Evolutionary conservation across 2,329 filamentous ascomycete genomes (phyloP).

Genomic region (Fusarium succisae): DNA sequence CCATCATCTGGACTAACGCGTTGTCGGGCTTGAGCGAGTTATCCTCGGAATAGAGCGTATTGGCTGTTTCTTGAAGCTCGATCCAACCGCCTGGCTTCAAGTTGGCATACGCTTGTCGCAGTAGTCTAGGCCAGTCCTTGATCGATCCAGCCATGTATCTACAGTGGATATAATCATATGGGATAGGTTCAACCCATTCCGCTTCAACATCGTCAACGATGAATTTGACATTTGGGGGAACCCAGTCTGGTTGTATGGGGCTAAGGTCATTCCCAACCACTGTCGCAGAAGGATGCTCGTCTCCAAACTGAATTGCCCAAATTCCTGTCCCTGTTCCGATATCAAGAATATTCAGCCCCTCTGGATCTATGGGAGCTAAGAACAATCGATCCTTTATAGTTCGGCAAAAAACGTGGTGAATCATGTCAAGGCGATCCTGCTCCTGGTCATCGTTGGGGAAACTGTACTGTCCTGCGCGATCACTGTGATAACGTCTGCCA

Average conservation of each 20-base stretch:
- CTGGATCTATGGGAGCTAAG: slow-evolving; percentile 48
- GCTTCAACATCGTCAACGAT: slow-evolving; percentile 68
- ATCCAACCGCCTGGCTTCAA: slow-evolving; percentile 59
- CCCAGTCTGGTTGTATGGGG: slow-evolving; percentile 56
- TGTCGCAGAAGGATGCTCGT: slow-evolving; percentile 48
- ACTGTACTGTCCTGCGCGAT: slow-evolving; percentile 49
- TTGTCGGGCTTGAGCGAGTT: slow-evolving; percentile 49
- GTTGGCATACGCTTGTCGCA: slow-evolving; percentile 44
- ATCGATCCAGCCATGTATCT: slow-evolving; percentile 49
- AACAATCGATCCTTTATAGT: slow-evolving; percentile 49
- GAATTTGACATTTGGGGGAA: slow-evolving; percentile 67
- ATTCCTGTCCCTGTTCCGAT: slow-evolving; percentile 57
- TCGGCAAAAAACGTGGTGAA: slow-evolving; percentile 48
- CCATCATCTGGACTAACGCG: slow-evolving; percentile 46
- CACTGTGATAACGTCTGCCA: slow-evolving; percentile 53
- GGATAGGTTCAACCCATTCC: slow-evolving; percentile 55
- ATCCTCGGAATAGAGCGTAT: slow-evolving; percentile 51
- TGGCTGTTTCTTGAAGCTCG: slow-evolving; percentile 56
- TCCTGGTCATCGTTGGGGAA: slow-evolving; percentile 52
- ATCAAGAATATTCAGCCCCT: slow-evolving; percentile 54
- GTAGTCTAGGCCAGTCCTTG: slow-evolving; percentile 43
- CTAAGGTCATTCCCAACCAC: slow-evolving; percentile 53
- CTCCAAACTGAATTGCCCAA: slow-evolving; percentile 59
- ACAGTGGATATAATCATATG: slow-evolving; percentile 50
- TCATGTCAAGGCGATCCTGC: slow-evolving; percentile 52